Conservation (phyloP, 2,329 filamentous ascomycete genomes). For the Ambrosiella xylebori region DNA sequence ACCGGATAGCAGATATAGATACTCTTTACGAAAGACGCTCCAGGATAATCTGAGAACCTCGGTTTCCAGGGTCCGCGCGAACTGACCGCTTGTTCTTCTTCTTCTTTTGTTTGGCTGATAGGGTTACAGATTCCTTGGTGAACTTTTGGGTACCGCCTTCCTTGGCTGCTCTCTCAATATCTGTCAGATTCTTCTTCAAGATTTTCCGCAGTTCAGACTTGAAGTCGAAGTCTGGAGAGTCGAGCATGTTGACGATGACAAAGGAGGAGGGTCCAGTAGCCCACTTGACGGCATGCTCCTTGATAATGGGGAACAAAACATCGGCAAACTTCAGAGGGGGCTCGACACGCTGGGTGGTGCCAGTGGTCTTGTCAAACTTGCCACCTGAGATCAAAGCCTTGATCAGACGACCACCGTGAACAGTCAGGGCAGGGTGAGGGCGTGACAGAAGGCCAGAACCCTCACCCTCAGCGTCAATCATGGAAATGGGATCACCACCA, state of each 20-base stretch:
- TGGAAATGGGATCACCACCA: constrained; percentile 32
- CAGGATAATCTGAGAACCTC: constrained; percentile 42
- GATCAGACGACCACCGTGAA: constrained; percentile 63
- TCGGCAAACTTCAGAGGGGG: constrained; percentile 68
- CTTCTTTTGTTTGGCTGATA: constrained; percentile 28
- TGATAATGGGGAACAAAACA: constrained; percentile 66
- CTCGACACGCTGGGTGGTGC: constrained; percentile 52
- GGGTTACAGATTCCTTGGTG: constrained; percentile 30
- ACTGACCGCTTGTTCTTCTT: constrained; percentile 23
- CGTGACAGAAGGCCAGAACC: constrained; percentile 17
- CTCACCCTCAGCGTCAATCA: constrained; percentile 19
- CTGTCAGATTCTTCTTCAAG: constrained; percentile 56
- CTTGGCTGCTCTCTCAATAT: constrained; percentile 48
- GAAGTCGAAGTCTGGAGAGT: constrained; percentile 53
- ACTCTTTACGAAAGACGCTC: constrained; percentile 30
- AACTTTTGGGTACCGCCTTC: constrained; percentile 39
- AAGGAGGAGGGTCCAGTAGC: constrained; percentile 75
- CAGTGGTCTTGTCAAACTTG: constrained; percentile 58
- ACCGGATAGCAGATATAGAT: not conserved
- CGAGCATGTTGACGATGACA: constrained; percentile 64
- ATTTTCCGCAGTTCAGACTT: constrained; percentile 49
- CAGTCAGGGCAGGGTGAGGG: constrained; percentile 41
- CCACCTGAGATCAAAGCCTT: constrained; percentile 85
- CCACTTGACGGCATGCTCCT: constrained; percentile 61
- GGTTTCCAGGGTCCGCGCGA: constrained; percentile 31